Evolutionary conservation across 441 rosid species (phyloP), one percentile per base, ranked within the genome.

Genomic region (Geranium incanum): DNA sequence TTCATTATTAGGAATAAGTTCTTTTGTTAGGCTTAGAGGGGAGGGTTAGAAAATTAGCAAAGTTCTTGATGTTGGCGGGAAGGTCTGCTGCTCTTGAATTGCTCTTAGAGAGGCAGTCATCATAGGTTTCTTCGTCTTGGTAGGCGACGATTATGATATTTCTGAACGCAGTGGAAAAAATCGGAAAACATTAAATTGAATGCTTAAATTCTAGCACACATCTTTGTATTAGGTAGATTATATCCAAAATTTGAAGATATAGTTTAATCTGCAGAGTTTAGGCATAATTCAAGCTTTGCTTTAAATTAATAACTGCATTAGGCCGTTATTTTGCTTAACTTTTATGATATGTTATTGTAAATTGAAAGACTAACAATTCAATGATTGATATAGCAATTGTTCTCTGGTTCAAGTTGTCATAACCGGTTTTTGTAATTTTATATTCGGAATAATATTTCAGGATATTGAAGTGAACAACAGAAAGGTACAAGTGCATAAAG

Each of bases 391-490:
- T 55, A 55, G 62, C 6, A 55, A 4, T 55, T 55, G 18, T 15
- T 55, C 6, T 55, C n/a, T n/a, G 15, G 60, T 16, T 1, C 18
- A n/a, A 52, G 19, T 55, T 55, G 62, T 15, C 60, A 52, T 52
- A 12, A n/a, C 60, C n/a, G 28, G 9, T 66, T 52, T 66, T 52
- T 52, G 11, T 28, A 38, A 23, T 43, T 70, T 71, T 52, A 59
- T 19, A 15, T 57, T 15, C n/a, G 60, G 60, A 52, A 52, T 55
- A 2, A 50, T 55, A 13, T 70, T 74, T 73, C 78, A 88, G 94
- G 94, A 89, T 67, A 81, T 76, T 8, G 89, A 87, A 78, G 79
- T 87, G 52, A 89, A 89, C 69, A 83, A 84, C 36, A 76, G 91
- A 77, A 87, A 80, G 83, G 88, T 86, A 11, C 81, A 84, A 66